These are phyloP conservation scores for Hirsutella thompsonii DNA, from an alignment of 2,329 filamentous ascomycete genomes.

Conservation along the genomic window DNA sequence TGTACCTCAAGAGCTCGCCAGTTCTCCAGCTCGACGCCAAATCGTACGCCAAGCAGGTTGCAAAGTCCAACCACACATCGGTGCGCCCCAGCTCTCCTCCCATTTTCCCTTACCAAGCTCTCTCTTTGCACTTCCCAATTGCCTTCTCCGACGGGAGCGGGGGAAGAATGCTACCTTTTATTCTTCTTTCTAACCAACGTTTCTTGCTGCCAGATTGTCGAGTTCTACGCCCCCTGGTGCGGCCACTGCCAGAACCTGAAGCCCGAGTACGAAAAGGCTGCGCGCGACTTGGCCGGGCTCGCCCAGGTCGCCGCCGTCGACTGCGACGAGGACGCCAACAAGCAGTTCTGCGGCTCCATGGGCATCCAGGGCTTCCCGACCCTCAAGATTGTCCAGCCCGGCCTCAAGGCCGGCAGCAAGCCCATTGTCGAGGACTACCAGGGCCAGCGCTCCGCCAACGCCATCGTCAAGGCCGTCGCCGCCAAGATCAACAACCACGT, in stretches of 20 bases:
- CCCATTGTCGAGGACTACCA: conserved; percentile 86
- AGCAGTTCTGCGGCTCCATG: conserved; percentile 71
- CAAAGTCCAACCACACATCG: conserved; percentile 81
- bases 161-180: no score
- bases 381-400: conserved; percentile 80
- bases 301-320: conserved; percentile 91
- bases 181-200: not conserved
- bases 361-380: conserved; percentile 92
- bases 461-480: conserved; percentile 73
- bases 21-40: conserved; percentile 73
- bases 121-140: no score
- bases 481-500: conserved; percentile 90
- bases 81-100: no score
- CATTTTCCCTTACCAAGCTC: no score
- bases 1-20: conserved; percentile 79
- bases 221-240: conserved; percentile 97
- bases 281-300: conserved; percentile 76
- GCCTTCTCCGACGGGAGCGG: no score
- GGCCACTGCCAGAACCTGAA: conserved; percentile 95
- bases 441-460: conserved; percentile 70
- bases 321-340: conserved; percentile 90
- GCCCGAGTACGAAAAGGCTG: conserved; percentile 89
- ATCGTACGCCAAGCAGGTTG: conserved; percentile 71
- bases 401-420: conserved; percentile 60
- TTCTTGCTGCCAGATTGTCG: conserved; percentile 49